Base-by-base conservation (phyloP, 352 stramenopile species). In the Pythium coloratum region DNA sequence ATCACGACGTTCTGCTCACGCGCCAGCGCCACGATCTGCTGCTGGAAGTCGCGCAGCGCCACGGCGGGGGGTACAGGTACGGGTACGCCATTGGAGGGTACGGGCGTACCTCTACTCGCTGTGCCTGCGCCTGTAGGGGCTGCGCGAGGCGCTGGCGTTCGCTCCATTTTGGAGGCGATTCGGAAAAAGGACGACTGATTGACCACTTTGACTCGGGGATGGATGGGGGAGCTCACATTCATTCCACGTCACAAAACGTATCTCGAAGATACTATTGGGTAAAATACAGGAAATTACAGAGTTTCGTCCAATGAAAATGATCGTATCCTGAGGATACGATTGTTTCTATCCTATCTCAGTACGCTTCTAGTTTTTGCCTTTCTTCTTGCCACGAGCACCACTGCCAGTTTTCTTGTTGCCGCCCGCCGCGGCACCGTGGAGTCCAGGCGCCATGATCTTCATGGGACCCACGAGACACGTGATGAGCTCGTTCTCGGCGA, bases 391-490 rank as follows among this genome's bases (percentile, higher is more conserved):
- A 7, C 62, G n/a, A 1, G 46, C 49, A 16, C 57, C 57, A 2
- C 55, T 66, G 28, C 67, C 67, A 16, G 69, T 75, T 55, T 86
- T 87, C 62, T 84, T 88, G 44, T 66, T 62, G 12, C 70, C 67
- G 2, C 64, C 67, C 16, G 67, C 69, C 13, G 70, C 34, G 6
- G 73, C 77, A 12, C 64, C 64, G 36, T 85, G 62, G 14, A 91
- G 61, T 26, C 90, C 91, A 1, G 90, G 85, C 2, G 84, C 88
- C 2, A 83, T 89, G 59, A 98, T 78, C 65, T 97, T 96, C 28
- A 97, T 88, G 10, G 94, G 89, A 0, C 93, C 92, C 14, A 98
- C 83, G 77, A 98, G 97, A 55, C 88, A 94, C 55, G 82, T 88
- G 33, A 98, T 78, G 26, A 97, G 61, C 44, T 98, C 91, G 47